These are phyloP conservation scores for Hypoxylon intermedium DNA, from an alignment of 495 filamentous ascomycete species.

Conservation along the genomic window DNA sequence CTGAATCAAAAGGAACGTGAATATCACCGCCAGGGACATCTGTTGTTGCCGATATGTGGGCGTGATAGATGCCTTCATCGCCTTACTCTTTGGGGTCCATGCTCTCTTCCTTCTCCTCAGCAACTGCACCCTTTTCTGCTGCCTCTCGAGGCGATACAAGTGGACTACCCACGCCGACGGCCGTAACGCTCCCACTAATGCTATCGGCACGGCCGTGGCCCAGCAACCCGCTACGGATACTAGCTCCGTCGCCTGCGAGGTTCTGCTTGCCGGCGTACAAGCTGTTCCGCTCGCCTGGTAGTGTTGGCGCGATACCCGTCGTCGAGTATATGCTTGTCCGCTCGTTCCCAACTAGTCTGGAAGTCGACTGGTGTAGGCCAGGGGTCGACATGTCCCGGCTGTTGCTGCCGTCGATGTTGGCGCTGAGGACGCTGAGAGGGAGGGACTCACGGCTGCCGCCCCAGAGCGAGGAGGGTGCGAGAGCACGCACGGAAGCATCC, in stretches of 20 bases:
- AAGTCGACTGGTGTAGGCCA: constrained; percentile 63
- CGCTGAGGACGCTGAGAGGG: constrained; percentile 86
- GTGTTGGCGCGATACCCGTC: constrained; percentile 69
- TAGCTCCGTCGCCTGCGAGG: constrained; percentile 71
- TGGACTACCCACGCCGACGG: constrained; percentile 66
- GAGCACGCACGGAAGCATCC: constrained; percentile 89
- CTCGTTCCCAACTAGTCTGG: constrained; percentile 72
- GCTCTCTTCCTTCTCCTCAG: constrained; percentile 41
- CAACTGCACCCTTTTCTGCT: constrained; percentile 41
- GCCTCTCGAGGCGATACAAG: constrained; percentile 62
- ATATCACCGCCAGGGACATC: too few relatives aligned
- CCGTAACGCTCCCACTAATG: constrained; percentile 74
- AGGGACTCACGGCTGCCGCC: constrained; percentile 88
- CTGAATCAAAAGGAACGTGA: too few relatives aligned
- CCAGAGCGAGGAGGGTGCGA: constrained; percentile 90
- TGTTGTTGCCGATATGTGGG: too few relatives aligned
- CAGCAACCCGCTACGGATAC: constrained; percentile 76
- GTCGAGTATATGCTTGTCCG: constrained; percentile 86
- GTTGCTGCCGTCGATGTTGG: constrained; percentile 64
- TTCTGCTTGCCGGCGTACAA: constrained; percentile 76
- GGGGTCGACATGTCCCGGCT: constrained; percentile 44
- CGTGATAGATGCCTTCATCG: constrained; percentile 1
- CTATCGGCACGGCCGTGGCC: constrained; percentile 85
- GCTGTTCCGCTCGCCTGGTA: constrained; percentile 79
- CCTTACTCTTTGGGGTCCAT: constrained; percentile 19